Evolutionary conservation across 202 grass and related monocot species (phyloP), one percentile per base, ranked within the genome.

Genomic region (Zizania palustris): DNA sequence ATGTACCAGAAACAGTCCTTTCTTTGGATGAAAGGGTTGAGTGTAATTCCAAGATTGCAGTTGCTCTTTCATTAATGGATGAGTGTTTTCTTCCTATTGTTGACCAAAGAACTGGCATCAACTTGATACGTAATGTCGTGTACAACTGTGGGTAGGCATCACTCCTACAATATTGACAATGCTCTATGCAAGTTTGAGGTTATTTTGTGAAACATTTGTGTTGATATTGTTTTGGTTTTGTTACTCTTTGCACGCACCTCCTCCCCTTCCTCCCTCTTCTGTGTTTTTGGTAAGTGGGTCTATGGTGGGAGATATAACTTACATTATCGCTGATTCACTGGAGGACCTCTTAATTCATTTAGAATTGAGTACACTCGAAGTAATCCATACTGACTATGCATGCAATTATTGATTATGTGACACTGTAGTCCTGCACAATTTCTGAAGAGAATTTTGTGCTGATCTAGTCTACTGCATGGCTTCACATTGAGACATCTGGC

Each of bases 41-140:
- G 49, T 96, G 92, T 83, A 99, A 99, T 58, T 89, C 96, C 35
- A 95, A 84, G 86, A 85, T 90, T 87, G 92, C 85, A 44, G 83
- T 99, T 83, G 89, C 96, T 9, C 83, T 99, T 77, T 85, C 87
- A 13, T 80, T 99, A 81, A 91, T 96, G 89, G 83, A 99, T 49
- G 96, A 99, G 75, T 99, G 96, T 69, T 99, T 99, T 88, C 72
- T 82, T 78, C 96, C 96, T 0, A 91, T 99, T 64, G 39, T 92
- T 85, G 96, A 99, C 80, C 83, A 96, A 77, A 89, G 96, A 87
- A 96, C 92, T 85, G 92, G 96, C 48, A 93, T 99, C 86, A 88
- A 93, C 57, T 80, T 99, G 71, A 90, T 99, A 75, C 92, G 48
- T 74, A 99, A 99, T 87, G 92, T 90, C 61, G 71, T 99, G 38